Evolutionary conservation across 2,329 filamentous ascomycete species (phyloP).

Genomic region (Curvularia spicifera): DNA sequence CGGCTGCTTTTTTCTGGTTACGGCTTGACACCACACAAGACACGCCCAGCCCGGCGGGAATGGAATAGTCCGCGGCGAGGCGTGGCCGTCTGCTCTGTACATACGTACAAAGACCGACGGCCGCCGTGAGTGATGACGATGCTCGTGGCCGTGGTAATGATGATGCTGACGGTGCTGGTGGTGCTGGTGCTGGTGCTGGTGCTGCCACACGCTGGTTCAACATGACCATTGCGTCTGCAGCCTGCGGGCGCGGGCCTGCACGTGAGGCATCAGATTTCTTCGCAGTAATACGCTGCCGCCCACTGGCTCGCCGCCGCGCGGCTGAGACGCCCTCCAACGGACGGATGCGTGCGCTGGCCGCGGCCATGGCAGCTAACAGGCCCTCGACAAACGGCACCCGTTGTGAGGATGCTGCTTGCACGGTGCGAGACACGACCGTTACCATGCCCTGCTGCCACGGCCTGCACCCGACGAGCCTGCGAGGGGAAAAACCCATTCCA

Average conservation of each 20-base stretch:
- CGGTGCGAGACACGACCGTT: constrained; percentile 4
- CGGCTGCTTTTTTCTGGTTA: constrained; percentile 13
- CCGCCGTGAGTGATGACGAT: not conserved
- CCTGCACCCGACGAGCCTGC: no score
- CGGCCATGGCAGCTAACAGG: constrained; percentile 3
- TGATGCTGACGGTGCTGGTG: not conserved
- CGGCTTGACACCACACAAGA: constrained; percentile 8
- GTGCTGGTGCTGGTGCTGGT: not conserved
- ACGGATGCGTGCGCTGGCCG: constrained; percentile 4
- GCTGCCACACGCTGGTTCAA: constrained; percentile 2
- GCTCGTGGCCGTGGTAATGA: not conserved
- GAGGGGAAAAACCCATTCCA: not conserved
- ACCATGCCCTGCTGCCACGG: constrained; percentile 1
- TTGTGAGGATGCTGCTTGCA: not conserved
- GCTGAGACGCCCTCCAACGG: constrained; percentile 28
- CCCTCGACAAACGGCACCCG: not conserved
- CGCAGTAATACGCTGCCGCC: constrained; percentile 22
- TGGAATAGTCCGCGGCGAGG: not conserved
- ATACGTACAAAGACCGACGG: no score
- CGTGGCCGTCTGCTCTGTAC: not conserved
- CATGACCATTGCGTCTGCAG: constrained; percentile 16
- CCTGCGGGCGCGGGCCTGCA: constrained; percentile 22
- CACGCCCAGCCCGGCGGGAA: not conserved
- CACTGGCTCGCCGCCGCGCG: constrained; percentile 34
- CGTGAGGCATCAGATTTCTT: constrained; percentile 32